Percentiles rank a stretch among this genome's conserved stretches.
phyloP scores from a whole-genome alignment of 208 protist genomes.

The Leishmania lainsoni region DNA sequence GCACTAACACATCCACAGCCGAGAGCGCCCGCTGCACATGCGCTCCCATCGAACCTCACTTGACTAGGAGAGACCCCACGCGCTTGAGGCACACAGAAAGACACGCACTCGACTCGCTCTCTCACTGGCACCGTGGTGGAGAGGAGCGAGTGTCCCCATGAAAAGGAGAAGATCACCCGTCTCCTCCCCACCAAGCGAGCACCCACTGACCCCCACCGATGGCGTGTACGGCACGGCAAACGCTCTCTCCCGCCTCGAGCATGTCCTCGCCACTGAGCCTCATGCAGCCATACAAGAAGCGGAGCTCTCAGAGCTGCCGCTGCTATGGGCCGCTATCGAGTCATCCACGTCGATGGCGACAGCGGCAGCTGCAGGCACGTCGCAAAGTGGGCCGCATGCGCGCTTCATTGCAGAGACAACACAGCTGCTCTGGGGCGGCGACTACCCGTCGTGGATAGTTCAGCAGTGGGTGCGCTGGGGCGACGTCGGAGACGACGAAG shows the following conservation, averaged over 20 bases:
- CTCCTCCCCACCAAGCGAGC: neutral
- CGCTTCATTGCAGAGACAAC: conserved; percentile 23
- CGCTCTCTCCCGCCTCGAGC: conserved; percentile 12
- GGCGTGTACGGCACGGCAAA: neutral
- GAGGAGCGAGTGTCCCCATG: neutral
- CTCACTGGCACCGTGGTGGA: neutral
- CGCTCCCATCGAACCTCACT: too few relatives aligned
- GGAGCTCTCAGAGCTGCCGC: conserved; percentile 13
- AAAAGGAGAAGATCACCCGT: neutral
- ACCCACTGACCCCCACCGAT: neutral
- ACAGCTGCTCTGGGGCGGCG: conserved; percentile 24
- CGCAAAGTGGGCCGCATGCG: conserved; percentile 6
- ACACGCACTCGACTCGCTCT: neutral
- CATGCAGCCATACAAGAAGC: neutral
- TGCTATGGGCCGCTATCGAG: conserved; percentile 29
- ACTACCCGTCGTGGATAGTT: conserved; percentile 31
- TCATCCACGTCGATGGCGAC: conserved; percentile 1
- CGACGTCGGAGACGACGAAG: conserved; percentile 13
- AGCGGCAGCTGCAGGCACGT: neutral
- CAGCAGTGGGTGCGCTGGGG: conserved; percentile 24
- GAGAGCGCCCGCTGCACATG: neutral
- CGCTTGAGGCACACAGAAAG: neutral
- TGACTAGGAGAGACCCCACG: neutral
- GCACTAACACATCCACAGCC: neutral
- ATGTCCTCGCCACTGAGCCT: neutral